phyloP scores from a whole-genome alignment of 306 rosid genomes.

The Quercus variabilis region DNA sequence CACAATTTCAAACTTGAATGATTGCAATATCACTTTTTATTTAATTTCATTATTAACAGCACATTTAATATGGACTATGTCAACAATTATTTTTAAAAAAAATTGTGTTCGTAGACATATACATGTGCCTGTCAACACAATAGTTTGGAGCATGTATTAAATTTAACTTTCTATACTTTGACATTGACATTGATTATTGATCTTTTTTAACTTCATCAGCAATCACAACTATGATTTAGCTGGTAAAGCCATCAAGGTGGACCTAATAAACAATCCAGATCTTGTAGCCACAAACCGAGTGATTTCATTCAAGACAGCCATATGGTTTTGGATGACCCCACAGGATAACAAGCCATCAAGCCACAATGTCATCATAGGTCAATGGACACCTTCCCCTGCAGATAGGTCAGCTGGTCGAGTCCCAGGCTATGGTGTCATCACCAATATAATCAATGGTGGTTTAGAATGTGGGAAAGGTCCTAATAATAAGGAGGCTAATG shows the following conservation, averaged over 20 bases:
- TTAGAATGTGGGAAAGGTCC: conserved; percentile 38
- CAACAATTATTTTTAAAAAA: too few relatives aligned
- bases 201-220: not conserved
- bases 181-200: not conserved
- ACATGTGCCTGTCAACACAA: too few relatives aligned
- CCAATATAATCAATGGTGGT: conserved; percentile 54
- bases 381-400: conserved; percentile 37
- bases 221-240: conserved; percentile 62
- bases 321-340: conserved; percentile 77
- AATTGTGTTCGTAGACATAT: too few relatives aligned
- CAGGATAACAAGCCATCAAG: conserved; percentile 59
- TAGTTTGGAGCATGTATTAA: too few relatives aligned
- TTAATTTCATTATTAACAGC: too few relatives aligned
- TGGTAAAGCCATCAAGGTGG: conserved; percentile 43
- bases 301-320: conserved; percentile 54
- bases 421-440: conserved; percentile 45
- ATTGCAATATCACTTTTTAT: too few relatives aligned
- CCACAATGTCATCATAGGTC: conserved; percentile 48
- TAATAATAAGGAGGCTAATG: conserved; percentile 14
- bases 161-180: too few relatives aligned
- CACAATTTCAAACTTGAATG: too few relatives aligned
- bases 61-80: too few relatives aligned
- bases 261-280: conserved; percentile 55
- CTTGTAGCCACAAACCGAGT: conserved; percentile 43
- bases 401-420: conserved; percentile 36